A percentile compares a stretch with the other conserved stretches of the same genome.
Conservation (phyloP, 2,329 filamentous ascomycete genomes). For the Sporothrix curviconia region DNA sequence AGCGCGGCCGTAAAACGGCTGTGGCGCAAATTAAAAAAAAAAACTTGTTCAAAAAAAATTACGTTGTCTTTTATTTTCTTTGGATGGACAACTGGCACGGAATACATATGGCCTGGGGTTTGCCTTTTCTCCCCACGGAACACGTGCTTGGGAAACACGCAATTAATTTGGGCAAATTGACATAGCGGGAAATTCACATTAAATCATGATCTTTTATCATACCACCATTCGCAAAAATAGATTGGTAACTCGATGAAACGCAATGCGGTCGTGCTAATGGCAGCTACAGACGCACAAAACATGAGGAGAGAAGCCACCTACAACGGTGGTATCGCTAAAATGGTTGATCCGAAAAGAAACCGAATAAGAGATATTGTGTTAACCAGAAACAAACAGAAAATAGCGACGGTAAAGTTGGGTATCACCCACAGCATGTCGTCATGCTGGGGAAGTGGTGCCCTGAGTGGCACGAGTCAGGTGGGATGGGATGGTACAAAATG, state of each 20-base stretch:
- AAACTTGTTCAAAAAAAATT: background rate
- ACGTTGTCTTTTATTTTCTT: background rate
- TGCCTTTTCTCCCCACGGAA: too few species aligned
- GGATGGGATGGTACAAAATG: background rate
- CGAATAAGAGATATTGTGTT: background rate
- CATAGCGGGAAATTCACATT: too few species aligned
- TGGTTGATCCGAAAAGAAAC: background rate
- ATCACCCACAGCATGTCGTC: background rate
- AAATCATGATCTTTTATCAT: too few species aligned
- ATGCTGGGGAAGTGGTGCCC: constrained; percentile 5
- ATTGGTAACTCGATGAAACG: too few species aligned
- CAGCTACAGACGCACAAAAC: too few species aligned
- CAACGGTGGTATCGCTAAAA: background rate
- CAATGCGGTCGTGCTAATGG: too few species aligned
- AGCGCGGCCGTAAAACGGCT: background rate
- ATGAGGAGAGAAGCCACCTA: background rate
- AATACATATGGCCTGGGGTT: too few species aligned
- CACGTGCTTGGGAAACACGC: too few species aligned
- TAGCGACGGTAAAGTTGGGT: constrained; percentile 11
- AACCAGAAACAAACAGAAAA: background rate
- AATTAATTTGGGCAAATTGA: too few species aligned
- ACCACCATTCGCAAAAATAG: too few species aligned
- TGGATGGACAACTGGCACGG: too few species aligned
- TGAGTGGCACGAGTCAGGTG: background rate
- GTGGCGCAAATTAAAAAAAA: too few species aligned